A percentile compares a stretch with the other conserved stretches of the same genome.
Evolutionary conservation across 2,329 filamentous ascomycete species (phyloP).

Genomic region (Neoscytalidium dimidiatum): DNA sequence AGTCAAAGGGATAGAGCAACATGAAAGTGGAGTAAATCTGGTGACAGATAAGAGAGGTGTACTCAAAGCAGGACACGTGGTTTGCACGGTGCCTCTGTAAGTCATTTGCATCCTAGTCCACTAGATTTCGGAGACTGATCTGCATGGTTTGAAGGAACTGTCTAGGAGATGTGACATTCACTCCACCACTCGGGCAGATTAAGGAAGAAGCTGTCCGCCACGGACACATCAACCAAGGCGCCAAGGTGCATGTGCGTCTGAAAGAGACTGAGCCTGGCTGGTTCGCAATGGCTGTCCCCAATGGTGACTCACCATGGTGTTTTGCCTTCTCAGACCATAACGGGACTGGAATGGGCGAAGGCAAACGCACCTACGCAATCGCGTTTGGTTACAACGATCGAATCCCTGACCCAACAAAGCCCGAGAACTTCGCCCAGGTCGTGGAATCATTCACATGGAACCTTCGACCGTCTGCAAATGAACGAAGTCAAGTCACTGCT

Average conservation of each 20-base stretch:
- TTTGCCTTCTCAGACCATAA: conserved; percentile 19
- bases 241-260: conserved; percentile 29
- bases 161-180: conserved; percentile 28
- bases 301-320: conserved; percentile 8
- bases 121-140: not conserved
- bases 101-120: not conserved
- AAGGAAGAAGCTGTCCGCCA: conserved; percentile 27
- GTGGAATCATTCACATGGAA: conserved; percentile 6
- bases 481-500: conserved; percentile 7
- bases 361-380: conserved; percentile 17
- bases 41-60: not conserved
- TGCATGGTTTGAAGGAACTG: conserved; percentile 10
- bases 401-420: conserved; percentile 3
- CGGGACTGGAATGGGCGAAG: not conserved
- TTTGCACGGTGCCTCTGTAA: not conserved
- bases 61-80: not conserved
- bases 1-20: conserved; percentile 18
- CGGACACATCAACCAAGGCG: conserved; percentile 32
- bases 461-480: not conserved
- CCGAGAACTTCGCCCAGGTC: conserved; percentile 7
- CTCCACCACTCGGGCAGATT: conserved; percentile 28
- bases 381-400: conserved; percentile 18
- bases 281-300: conserved; percentile 7
- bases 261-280: conserved; percentile 3
- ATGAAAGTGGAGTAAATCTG: conserved; percentile 12